Evolutionary conservation across 495 filamentous ascomycete genomes (phyloP).

Genomic region (Thermothielavioides terrestris): DNA sequence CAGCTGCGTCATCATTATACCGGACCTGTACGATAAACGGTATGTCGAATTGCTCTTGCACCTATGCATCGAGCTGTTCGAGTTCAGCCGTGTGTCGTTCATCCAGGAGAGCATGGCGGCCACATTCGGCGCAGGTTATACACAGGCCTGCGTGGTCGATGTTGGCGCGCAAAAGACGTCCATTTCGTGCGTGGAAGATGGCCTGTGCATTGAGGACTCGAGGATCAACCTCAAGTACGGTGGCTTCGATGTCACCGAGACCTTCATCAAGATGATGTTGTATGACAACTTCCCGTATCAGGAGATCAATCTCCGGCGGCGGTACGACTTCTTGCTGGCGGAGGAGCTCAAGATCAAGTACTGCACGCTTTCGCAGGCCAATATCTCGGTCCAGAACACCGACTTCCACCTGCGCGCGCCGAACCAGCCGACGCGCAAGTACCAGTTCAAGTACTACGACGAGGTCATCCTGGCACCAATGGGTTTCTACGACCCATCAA

Average conservation of each 20-base stretch:
- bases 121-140: conserved; percentile 92
- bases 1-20: conserved; percentile 88
- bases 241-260: conserved; percentile 85
- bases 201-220: conserved; percentile 88
- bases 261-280: conserved; percentile 94
- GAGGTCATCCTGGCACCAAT: conserved; percentile 85
- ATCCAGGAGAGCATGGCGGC: conserved; percentile 93
- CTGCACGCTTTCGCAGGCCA: conserved; percentile 76
- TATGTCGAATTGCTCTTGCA: conserved; percentile 81
- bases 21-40: conserved; percentile 88
- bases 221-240: conserved; percentile 88
- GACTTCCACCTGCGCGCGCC: conserved; percentile 85
- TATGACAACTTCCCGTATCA: conserved; percentile 88
- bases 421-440: conserved; percentile 82
- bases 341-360: conserved; percentile 90
- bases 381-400: conserved; percentile 69
- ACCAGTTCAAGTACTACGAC: conserved; percentile 90
- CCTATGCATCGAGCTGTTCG: conserved; percentile 77
- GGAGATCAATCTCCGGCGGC: conserved; percentile 81
- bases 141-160: conserved; percentile 87
- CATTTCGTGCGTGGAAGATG: conserved; percentile 94
- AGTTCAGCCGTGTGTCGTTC: conserved; percentile 79
- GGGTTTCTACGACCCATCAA: conserved; percentile 76
- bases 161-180: conserved; percentile 97
- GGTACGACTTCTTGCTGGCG: conserved; percentile 87